Conservation (phyloP, 228 moss, liverwort and hornwort species). For the Sphagnum magellanicum region DNA sequence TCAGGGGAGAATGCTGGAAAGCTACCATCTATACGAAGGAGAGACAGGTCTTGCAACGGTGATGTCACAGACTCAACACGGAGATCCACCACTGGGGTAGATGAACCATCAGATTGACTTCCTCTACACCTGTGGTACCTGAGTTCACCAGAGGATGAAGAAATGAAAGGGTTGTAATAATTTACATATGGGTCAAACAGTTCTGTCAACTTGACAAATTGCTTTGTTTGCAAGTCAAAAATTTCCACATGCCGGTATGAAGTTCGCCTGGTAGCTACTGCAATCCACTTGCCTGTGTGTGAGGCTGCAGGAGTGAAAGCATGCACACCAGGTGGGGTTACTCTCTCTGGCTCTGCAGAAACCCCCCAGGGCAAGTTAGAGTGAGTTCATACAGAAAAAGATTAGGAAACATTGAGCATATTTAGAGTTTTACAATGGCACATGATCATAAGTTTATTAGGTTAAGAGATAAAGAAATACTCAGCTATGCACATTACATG, state of each 20-base stretch:
- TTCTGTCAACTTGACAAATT: conserved; percentile 16
- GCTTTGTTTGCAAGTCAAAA: conserved; percentile 9
- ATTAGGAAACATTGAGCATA: too few species aligned
- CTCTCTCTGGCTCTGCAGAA: conserved; percentile 9
- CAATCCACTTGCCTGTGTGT: conserved; percentile 7
- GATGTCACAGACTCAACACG: conserved; percentile 31
- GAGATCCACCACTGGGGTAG: conserved; percentile 10
- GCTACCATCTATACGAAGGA: conserved; percentile 36
- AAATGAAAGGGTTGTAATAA: conserved; percentile 19
- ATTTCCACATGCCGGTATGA: conserved; percentile 14
- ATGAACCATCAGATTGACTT: not conserved
- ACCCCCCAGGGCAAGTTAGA: not conserved
- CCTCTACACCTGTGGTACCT: conserved; percentile 24
- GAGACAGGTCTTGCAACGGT: conserved; percentile 10
- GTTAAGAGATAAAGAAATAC: too few species aligned
- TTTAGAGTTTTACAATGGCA: too few species aligned
- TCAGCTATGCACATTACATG: too few species aligned
- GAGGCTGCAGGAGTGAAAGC: conserved; percentile 26
- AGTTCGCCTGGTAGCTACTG: conserved; percentile 16
- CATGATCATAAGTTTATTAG: too few species aligned
- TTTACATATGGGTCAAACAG: conserved; percentile 2
- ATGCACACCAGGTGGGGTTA: conserved; percentile 17
- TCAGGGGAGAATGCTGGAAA: conserved; percentile 50
- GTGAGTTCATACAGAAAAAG: too few species aligned
- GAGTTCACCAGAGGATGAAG: not conserved